Base-by-base conservation (phyloP, 306 rosid species). In the Cucurbita moschata region DNA sequence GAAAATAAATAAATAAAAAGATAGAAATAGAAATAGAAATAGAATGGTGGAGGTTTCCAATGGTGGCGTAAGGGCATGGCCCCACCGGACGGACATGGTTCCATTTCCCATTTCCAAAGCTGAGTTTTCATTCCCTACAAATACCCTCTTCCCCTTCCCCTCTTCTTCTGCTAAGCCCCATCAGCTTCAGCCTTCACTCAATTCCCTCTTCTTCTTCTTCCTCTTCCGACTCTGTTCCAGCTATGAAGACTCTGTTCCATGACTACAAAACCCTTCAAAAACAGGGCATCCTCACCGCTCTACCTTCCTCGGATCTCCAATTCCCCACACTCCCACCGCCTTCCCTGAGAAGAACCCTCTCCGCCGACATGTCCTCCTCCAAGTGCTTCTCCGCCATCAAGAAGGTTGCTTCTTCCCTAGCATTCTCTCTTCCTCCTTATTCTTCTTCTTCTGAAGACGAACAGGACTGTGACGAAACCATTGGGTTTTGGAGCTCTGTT, bases 291-390 rank as follows among this genome's bases (percentile, higher is more conserved):
- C 89, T 85, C 62, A 77, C 95, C 75, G 84, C 91, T 77, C 87
- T 94, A 37, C 79, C 84, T 50, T 50, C 54, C 39, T 79, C 87
- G 30, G 83, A 81, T 66, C 44, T 18, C 40, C 87, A 86, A 37
- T 80, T 1, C 18, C 54, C 54, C 7, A 4, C 54, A 50, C 54
- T 50, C 2, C 54, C 63, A 10, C 18, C 84, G 0, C 75, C 91
- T 74, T 86, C 98, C 30, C 75, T 94, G 0, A 72, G 96, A 23
- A 77, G 97, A 55, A 85, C 96, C 73, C 87, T 89, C n/a, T 94
- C 99, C 0, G 97, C 97, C 14, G 95, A 94, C 87, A 89, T 94
- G 97, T 94, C 97, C 7, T 89, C 97, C 13, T 80, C 84, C 82
- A 84, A 85, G 59, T 94, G 54, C 7, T 50, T 1, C 2, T 50